These are phyloP conservation scores for Suhomyces vadensis DNA, from an alignment of 805 yeast species.

Conservation along the genomic window DNA sequence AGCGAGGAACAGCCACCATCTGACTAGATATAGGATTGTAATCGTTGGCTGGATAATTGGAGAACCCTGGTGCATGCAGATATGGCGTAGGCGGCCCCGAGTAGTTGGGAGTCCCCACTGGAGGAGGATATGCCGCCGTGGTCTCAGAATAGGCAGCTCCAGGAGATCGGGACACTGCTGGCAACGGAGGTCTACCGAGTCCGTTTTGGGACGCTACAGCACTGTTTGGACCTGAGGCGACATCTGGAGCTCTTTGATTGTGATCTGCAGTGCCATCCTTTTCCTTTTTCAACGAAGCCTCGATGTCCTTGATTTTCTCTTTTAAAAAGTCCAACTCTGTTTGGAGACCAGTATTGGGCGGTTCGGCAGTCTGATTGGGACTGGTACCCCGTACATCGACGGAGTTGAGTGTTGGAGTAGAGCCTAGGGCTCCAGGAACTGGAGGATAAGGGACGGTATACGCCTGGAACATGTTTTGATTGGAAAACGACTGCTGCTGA, in stretches of 20 bases:
- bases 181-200: background rate
- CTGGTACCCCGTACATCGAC: background rate
- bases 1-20: too few relatives aligned
- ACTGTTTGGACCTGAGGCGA: background rate
- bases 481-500: background rate
- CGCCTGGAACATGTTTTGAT: background rate
- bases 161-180: background rate
- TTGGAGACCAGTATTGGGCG: conserved; percentile 1
- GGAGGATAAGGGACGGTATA: too few relatives aligned
- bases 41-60: background rate
- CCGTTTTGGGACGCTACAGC: background rate
- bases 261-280: background rate
- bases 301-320: conserved; percentile 45
- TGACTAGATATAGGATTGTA: too few relatives aligned
- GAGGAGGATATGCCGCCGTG: background rate
- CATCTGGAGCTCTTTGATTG: background rate
- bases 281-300: conserved; percentile 40
- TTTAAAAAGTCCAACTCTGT: conserved; percentile 36
- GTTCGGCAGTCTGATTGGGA: background rate
- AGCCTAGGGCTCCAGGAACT: background rate
- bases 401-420: background rate
- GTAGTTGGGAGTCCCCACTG: background rate
- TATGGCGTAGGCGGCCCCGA: background rate
- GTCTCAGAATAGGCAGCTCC: background rate
- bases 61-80: background rate